Conservation (phyloP, 177 flowering plant species). For the Vitis hybrid region DNA sequence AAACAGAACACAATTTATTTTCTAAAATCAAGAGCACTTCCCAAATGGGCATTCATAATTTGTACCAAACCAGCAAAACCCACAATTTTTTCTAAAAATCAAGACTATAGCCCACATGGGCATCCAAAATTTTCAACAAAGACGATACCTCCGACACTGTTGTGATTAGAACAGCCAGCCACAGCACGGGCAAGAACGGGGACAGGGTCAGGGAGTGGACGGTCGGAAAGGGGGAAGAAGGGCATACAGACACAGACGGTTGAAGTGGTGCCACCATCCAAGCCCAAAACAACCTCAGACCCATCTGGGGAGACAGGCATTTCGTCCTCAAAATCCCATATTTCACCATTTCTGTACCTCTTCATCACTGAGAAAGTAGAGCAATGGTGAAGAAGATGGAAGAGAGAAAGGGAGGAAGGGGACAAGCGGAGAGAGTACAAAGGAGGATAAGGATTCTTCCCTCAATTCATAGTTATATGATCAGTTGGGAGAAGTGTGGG, state of each 20-base stretch:
- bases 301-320: not conserved
- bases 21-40: too few species aligned
- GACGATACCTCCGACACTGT: slow-evolving; percentile 80
- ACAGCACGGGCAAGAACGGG: slow-evolving; percentile 76
- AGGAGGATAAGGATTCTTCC: too few species aligned
- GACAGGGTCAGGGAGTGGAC: slow-evolving; percentile 45
- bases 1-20: too few species aligned
- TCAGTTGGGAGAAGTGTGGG: too few species aligned
- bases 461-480: too few species aligned
- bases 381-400: too few species aligned
- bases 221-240: slow-evolving; percentile 6
- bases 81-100: too few species aligned
- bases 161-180: slow-evolving; percentile 92
- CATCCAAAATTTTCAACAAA: not conserved
- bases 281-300: slow-evolving; percentile 54
- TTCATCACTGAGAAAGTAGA: slow-evolving; percentile 7
- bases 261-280: slow-evolving; percentile 88
- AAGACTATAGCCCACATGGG: too few species aligned
- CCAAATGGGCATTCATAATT: too few species aligned
- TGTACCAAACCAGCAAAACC: too few species aligned
- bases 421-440: too few species aligned
- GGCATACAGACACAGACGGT: slow-evolving; percentile 85
- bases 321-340: slow-evolving; percentile 16
- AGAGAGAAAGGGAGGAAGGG: too few species aligned
- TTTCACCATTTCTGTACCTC: slow-evolving; percentile 17